phyloP scores from a whole-genome alignment of 805 yeast genomes.

The Myxozyma lipomycoides region DNA sequence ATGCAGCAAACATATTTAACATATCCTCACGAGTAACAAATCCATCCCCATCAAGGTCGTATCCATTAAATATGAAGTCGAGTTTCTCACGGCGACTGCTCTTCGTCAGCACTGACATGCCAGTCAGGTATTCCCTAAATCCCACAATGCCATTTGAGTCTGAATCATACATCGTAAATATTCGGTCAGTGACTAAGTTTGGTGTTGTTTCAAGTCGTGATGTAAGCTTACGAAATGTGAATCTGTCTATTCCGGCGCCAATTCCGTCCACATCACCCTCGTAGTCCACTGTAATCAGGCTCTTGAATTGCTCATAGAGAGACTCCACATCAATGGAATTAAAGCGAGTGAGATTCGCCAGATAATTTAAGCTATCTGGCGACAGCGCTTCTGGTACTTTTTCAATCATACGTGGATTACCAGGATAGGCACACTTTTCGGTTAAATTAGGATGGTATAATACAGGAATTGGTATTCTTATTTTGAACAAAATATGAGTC shows the following conservation, averaged over 20 bases:
- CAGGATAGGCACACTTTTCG: slow-evolving; percentile 25
- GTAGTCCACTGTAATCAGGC: slow-evolving; percentile 5
- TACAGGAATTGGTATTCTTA: slow-evolving; percentile 34
- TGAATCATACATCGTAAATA: slow-evolving; percentile 26
- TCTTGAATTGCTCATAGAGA: slow-evolving; percentile 23
- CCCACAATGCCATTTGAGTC: slow-evolving; percentile 29
- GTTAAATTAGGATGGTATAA: slow-evolving; percentile 32
- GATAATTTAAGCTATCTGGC: not conserved
- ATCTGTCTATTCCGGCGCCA: slow-evolving; percentile 12
- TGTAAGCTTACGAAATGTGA: slow-evolving; percentile 11
- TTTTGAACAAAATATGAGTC: slow-evolving; percentile 31
- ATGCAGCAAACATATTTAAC: slow-evolving; percentile 16
- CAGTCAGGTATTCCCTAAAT: slow-evolving; percentile 27
- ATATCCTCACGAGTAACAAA: slow-evolving; percentile 10
- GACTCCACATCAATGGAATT: slow-evolving; percentile 27
- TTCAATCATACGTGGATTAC: slow-evolving; percentile 14
- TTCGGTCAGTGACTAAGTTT: slow-evolving; percentile 20
- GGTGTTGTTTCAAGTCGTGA: slow-evolving; percentile 19
- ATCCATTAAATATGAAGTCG: slow-evolving; percentile 14
- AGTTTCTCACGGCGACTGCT: slow-evolving; percentile 15
- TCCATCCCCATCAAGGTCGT: slow-evolving; percentile 22
- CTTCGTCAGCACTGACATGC: slow-evolving; percentile 7
- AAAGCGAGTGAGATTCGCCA: slow-evolving; percentile 2
- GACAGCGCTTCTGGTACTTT: slow-evolving; percentile 8
- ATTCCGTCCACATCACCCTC: slow-evolving; percentile 2